These are phyloP conservation scores for Trametes elegans DNA, from an alignment of 768 basidiomycete genomes.

Conservation along the genomic window DNA sequence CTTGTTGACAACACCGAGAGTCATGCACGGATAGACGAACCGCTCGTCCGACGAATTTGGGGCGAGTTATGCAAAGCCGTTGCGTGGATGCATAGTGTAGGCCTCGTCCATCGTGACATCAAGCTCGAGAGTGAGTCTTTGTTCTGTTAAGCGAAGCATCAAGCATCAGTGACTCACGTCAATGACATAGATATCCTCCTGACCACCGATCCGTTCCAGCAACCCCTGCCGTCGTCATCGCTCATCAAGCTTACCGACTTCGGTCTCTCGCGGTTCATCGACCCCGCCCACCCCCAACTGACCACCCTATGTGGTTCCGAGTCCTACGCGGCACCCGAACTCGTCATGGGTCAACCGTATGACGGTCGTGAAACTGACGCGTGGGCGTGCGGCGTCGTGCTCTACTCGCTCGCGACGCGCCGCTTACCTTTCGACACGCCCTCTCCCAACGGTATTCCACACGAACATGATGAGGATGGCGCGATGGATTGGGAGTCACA, in stretches of 20 bases:
- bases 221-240: slow-evolving; percentile 42
- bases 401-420: slow-evolving; percentile 73
- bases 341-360: slow-evolving; percentile 52
- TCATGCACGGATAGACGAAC: slow-evolving; percentile 36
- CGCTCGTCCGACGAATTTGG: slow-evolving; percentile 66
- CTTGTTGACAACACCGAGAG: slow-evolving; percentile 57
- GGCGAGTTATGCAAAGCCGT: slow-evolving; percentile 75
- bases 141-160: too few relatives aligned
- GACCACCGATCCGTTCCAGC: slow-evolving; percentile 44
- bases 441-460: background rate
- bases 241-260: slow-evolving; percentile 87
- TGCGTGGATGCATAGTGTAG: slow-evolving; percentile 84
- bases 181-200: slow-evolving; percentile 67
- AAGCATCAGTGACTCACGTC: background rate
- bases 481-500: slow-evolving; percentile 27
- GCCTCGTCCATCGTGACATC: slow-evolving; percentile 87
- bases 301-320: slow-evolving; percentile 86
- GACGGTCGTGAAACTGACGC: slow-evolving; percentile 85
- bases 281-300: slow-evolving; percentile 58
- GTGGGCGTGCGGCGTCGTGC: slow-evolving; percentile 88
- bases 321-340: slow-evolving; percentile 72
- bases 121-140: slow-evolving; percentile 81
- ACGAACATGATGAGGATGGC: slow-evolving; percentile 26
- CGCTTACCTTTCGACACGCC: slow-evolving; percentile 65
- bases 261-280: slow-evolving; percentile 83